Evolutionary conservation across 1,139 yeast species (phyloP).

Genomic region (Blastobotrys apis): DNA sequence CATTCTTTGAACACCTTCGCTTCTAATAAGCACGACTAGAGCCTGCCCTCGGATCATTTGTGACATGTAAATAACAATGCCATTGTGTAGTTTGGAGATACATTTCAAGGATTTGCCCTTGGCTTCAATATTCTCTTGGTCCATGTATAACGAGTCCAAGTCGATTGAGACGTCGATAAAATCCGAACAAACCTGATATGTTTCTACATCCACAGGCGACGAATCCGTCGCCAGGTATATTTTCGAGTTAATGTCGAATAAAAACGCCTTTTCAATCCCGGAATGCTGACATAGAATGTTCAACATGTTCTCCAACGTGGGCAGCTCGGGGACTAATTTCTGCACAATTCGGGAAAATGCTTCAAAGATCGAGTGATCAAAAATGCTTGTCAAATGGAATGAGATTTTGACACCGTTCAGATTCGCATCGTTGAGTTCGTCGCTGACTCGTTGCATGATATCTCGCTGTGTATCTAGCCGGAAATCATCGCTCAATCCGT

Average conservation of each 20-base stretch:
- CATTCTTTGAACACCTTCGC: conserved; percentile 45
- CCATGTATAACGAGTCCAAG: conserved; percentile 47
- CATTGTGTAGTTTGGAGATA: conserved; percentile 73
- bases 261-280: conserved; percentile 84
- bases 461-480: conserved; percentile 92
- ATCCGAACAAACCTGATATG: conserved; percentile 95
- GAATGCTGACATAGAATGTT: conserved; percentile 87
- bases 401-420: conserved; percentile 87
- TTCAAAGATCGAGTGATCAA: conserved; percentile 93
- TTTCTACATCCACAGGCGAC: conserved; percentile 90
- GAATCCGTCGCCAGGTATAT: conserved; percentile 95
- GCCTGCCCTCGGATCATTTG: conserved; percentile 94
- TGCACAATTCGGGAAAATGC: conserved; percentile 93
- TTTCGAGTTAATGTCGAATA: conserved; percentile 90
- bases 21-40: conserved; percentile 76
- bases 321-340: conserved; percentile 82
- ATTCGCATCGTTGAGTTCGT: conserved; percentile 84
- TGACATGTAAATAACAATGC: conserved; percentile 72
- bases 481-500: conserved; percentile 90
- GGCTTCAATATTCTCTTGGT: conserved; percentile 7
- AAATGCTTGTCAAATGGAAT: conserved; percentile 86
- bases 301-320: conserved; percentile 81
- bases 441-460: conserved; percentile 93
- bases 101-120: conserved; percentile 48
- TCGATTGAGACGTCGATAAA: conserved; percentile 93